Conservation (phyloP, 2,329 filamentous ascomycete species). For the Gaeumannomyces sp. region DNA sequence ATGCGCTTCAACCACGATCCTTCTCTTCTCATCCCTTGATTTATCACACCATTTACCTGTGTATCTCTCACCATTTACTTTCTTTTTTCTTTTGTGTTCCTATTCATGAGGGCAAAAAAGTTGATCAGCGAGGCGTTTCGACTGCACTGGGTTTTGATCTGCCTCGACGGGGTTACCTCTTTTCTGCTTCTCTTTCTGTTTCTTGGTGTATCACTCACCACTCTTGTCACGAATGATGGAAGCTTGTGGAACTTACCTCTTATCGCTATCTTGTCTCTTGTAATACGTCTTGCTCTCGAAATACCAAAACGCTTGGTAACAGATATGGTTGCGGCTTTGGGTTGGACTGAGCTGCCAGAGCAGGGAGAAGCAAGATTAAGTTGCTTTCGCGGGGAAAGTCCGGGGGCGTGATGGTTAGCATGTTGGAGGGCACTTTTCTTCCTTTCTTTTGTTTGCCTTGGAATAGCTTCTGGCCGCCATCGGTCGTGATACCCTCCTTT, state of each 20-base stretch:
- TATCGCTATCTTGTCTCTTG: background rate
- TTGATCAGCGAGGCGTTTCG: background rate
- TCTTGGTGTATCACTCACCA: background rate
- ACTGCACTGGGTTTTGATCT: background rate
- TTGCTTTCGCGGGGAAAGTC: background rate
- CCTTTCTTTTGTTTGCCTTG: background rate
- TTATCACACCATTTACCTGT: background rate
- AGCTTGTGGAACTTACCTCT: background rate
- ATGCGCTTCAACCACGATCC: background rate
- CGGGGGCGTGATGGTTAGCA: too few relatives aligned
- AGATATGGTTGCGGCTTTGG: background rate
- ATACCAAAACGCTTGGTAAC: background rate
- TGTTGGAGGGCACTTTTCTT: background rate
- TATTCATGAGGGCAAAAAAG: background rate
- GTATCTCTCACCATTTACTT: background rate
- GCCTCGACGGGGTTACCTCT: background rate
- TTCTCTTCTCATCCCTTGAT: background rate
- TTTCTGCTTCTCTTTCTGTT: background rate
- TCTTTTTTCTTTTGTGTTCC: background rate
- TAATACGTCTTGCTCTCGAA: background rate
- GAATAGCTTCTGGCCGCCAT: background rate
- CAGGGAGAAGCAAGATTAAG: background rate
- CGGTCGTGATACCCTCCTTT: background rate
- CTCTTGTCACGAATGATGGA: conserved; percentile 7
- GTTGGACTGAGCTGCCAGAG: background rate